Evolutionary conservation across 768 basidiomycete species (phyloP).

Genomic region (Panellus pusillus): DNA sequence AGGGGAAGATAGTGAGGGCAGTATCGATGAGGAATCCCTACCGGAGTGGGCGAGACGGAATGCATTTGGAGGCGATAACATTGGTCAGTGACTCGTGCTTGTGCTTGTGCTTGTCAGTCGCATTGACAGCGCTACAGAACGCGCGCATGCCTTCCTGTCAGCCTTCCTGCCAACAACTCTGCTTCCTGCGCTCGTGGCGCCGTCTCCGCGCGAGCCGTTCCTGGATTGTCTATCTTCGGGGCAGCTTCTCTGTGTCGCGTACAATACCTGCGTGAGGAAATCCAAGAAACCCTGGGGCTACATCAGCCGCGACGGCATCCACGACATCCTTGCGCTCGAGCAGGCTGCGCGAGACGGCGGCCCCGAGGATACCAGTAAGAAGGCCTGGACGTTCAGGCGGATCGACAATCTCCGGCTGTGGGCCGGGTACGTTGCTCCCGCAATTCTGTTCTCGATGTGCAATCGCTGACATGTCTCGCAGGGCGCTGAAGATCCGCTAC

Average conservation of each 20-base stretch:
- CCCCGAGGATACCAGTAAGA: constrained; percentile 40
- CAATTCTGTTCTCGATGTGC: background rate
- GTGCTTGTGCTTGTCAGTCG: constrained; percentile 1
- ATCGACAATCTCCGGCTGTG: constrained; percentile 85
- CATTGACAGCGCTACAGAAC: constrained; percentile 42
- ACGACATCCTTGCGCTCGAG: constrained; percentile 75
- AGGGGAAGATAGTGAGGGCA: constrained; percentile 39
- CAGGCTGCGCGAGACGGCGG: constrained; percentile 36
- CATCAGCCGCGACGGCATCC: constrained; percentile 73
- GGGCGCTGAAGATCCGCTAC: constrained; percentile 83
- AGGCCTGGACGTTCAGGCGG: constrained; percentile 81
- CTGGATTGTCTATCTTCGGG: constrained; percentile 68
- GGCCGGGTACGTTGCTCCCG: constrained; percentile 63
- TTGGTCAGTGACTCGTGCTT: constrained; percentile 46
- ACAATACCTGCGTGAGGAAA: constrained; percentile 77
- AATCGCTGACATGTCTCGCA: constrained; percentile 25
- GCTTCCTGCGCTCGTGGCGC: constrained; percentile 34
- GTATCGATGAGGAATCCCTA: constrained; percentile 68
- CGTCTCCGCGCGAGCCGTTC: constrained; percentile 40
- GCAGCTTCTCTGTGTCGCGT: constrained; percentile 76
- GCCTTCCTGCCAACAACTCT: constrained; percentile 61
- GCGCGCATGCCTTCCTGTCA: constrained; percentile 60
- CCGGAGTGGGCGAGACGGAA: constrained; percentile 75
- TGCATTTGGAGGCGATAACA: constrained; percentile 52
- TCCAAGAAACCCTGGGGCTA: constrained; percentile 89